Evolutionary conservation across 108 stramenopile species (phyloP), one percentile per base, ranked within the genome.

Genomic region (Fragilariopsis cylindrus): DNA sequence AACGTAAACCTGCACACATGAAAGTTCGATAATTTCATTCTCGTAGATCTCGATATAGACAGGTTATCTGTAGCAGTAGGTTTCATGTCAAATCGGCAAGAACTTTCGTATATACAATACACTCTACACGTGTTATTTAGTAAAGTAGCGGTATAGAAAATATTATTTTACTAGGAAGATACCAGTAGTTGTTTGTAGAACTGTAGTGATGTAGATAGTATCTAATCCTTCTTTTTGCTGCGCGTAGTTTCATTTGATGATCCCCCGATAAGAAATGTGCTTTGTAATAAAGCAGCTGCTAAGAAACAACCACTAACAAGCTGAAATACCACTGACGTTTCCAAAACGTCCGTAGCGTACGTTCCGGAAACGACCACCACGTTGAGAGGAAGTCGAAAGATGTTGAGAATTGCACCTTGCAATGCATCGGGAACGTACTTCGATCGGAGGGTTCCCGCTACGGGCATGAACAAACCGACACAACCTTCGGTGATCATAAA

Each of bases 311-410:
- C 82, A 65, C 91, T 88, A 8, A 96, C 90, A 4, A 90, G 71
- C 54, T 83, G 76, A 78, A 84, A 96, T 9, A 92, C 90, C 21
- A 82, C 53, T 13, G 80, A 66, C 47, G 84, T 77, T 66, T 92
- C 88, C 53, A 91, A 75, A 43, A 92, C 82, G 74, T 97, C 92
- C 9, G 95, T 93, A 9, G 91, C 88, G 66, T 90, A 86, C 15
- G 96, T 97, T 48, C 96, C 96, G 18, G 87, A 83, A 53, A 96
- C 98, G 41, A 98, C 97, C 56, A 98, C 89, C 3, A 90, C 86
- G 81, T 98, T 98, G n/a, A 98, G 85, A 18, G 97, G 97, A 49
- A 98, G 78, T 11, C 97, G 91, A 63, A 95, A 96, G 57, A 98
- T 92, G 73, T 96, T 98, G 74, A 98, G 81, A 66, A 98, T 93